These are phyloP conservation scores for Aureobasidium sp. DNA, from an alignment of 2,329 filamentous ascomycete genomes.

Conservation along the genomic window DNA sequence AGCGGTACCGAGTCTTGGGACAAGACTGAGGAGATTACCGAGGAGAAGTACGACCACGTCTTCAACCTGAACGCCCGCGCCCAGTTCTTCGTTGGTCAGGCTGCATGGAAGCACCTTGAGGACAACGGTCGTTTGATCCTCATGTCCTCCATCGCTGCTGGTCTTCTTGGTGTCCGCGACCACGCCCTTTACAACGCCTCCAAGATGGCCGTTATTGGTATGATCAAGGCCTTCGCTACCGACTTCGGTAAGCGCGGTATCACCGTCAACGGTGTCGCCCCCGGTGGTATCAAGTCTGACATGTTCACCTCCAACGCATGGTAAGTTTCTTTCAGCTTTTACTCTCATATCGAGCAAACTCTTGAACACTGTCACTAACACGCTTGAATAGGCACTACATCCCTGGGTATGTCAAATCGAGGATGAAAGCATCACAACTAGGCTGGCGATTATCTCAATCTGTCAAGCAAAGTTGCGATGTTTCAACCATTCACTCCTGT, in stretches of 20 bases:
- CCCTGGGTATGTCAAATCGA: conserved; percentile 21
- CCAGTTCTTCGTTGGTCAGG: conserved; percentile 71
- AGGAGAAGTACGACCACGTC: conserved; percentile 64
- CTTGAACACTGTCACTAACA: too few species aligned
- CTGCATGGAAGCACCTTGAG: conserved; percentile 62
- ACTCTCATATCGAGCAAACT: not conserved
- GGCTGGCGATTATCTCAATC: too few species aligned
- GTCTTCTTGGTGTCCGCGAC: conserved; percentile 58
- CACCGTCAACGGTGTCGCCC: conserved; percentile 65
- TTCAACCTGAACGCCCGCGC: conserved; percentile 60
- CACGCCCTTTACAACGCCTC: conserved; percentile 63
- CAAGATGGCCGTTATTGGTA: conserved; percentile 65
- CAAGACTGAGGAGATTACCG: conserved; percentile 57
- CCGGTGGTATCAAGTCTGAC: conserved; percentile 65
- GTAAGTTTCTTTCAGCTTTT: not conserved
- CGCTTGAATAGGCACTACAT: conserved; percentile 31
- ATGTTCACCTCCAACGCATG: conserved; percentile 48
- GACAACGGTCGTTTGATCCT: conserved; percentile 64
- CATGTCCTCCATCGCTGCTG: conserved; percentile 62
- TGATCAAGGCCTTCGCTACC: conserved; percentile 62
- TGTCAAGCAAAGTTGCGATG: too few species aligned
- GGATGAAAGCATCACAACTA: too few species aligned
- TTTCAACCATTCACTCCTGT: too few species aligned
- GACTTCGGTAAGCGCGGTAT: conserved; percentile 61
- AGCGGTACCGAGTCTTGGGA: conserved; percentile 57